Base-by-base conservation (phyloP, 1,284 basidiomycete species). In the Rhizoctonia solani region DNA sequence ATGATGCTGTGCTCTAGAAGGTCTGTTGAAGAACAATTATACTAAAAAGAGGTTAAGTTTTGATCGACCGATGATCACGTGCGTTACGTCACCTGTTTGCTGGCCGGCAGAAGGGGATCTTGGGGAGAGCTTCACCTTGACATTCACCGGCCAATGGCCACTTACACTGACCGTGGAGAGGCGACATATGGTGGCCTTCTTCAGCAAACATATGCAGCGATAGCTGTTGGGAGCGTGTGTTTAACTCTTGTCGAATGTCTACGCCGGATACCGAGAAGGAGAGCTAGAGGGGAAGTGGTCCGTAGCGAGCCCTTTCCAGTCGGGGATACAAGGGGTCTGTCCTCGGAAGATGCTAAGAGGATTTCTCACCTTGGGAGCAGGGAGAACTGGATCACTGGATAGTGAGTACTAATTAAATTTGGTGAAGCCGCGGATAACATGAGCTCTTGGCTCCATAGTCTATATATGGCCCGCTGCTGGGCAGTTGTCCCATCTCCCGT, bases 401-500 rank as follows among this genome's bases (percentile, higher is more conserved):
- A 66, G 61, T 66, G 27, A 66, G 61, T 47, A 32, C 25, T 16
- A 14, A 25, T 11, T 11, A 9, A 27, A 44, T 30, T 5, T 46
- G 1, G 14, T 32, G 37, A 5, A 16, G 14, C 41, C 41, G 41
- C 14, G 8, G 34, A 21, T 41, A 6, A 65, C 47, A 41, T 34
- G 34, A 41, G 59, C 23, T 63, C 19, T 29, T 37, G 49, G 32
- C n/a, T n/a, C 32, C 4, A 11, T 50, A 66, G 61, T 50, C 44
- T 66, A 16, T 66, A 66, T 39, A 66, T 66, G 61, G 61, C 49
- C 30, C 61, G 61, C 2, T 66, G 61, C 49, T 66, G 61, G 61
- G 50, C 61, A 11, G 61, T 37, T 23, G 27, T 66, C 78, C 75
- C 76, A 3, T 75, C 78, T 1, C 75, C 77, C 5, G 74, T 75